These are phyloP conservation scores for Malbranchea cinnamomea DNA, from an alignment of 2,329 filamentous ascomycete species.

Conservation along the genomic window DNA sequence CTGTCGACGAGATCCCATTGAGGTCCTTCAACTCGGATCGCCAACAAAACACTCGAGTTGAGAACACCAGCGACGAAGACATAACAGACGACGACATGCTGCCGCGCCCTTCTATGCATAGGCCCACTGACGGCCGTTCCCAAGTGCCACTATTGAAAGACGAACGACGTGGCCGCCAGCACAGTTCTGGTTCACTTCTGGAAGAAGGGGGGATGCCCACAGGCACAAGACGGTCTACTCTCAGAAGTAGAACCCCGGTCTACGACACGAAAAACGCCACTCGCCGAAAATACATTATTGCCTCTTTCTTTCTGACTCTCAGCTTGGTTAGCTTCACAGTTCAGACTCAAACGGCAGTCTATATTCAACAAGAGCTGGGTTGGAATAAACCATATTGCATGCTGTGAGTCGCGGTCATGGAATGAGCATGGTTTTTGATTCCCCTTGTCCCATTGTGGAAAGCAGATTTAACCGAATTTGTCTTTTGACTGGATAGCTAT, in stretches of 20 bases:
- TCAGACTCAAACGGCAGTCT: constrained; percentile 89
- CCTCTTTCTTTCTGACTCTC: constrained; percentile 65
- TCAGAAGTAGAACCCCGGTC: constrained; percentile 66
- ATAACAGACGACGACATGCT: constrained; percentile 31
- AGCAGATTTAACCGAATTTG: constrained; percentile 1
- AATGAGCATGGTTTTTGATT: background rate
- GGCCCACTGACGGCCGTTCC: constrained; percentile 33
- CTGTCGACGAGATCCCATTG: too few species aligned
- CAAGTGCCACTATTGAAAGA: constrained; percentile 41
- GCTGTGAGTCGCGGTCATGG: constrained; percentile 46
- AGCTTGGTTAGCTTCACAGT: constrained; percentile 79
- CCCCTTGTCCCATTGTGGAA: background rate
- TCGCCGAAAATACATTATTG: constrained; percentile 72
- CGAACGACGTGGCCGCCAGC: constrained; percentile 25
- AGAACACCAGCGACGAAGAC: constrained; percentile 21
- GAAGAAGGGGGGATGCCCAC: constrained; percentile 24
- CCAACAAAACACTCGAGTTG: background rate
- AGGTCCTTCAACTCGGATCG: background rate
- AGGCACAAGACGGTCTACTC: constrained; percentile 45
- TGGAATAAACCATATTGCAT: constrained; percentile 99
- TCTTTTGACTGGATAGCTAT: constrained; percentile 35
- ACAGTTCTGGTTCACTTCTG: constrained; percentile 16
- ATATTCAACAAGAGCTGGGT: constrained; percentile 79
- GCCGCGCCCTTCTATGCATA: constrained; percentile 33
- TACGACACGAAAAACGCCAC: constrained; percentile 50